Evolutionary conservation across 2,329 filamentous ascomycete genomes (phyloP).

Genomic region (Stromatinia cepivora): DNA sequence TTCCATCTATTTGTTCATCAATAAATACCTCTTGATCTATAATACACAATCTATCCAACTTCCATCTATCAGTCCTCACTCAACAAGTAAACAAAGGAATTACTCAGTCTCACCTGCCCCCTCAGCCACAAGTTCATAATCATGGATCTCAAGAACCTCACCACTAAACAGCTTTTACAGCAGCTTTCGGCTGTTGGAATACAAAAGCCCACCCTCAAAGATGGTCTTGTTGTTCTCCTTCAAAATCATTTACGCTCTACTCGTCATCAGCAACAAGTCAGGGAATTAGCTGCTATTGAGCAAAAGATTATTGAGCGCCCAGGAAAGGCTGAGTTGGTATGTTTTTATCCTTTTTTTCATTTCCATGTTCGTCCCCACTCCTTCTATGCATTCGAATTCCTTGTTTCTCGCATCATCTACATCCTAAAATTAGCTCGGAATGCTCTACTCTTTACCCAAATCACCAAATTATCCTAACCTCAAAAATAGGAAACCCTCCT

Average conservation of each 20-base stretch:
- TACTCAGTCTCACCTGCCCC: rapidly evolving
- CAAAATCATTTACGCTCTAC: background rate
- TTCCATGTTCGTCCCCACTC: background rate
- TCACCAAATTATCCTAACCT: background rate
- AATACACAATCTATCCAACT: background rate
- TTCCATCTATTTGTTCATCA: background rate
- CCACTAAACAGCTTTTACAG: background rate
- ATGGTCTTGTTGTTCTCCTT: background rate
- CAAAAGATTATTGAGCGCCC: background rate
- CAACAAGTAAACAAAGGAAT: background rate
- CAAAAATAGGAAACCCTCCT: background rate
- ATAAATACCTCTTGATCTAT: background rate
- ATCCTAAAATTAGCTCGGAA: background rate
- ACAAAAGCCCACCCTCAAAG: background rate
- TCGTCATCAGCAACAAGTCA: background rate
- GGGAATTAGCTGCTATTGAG: background rate
- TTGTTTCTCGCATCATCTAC: background rate
- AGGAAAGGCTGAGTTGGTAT: background rate
- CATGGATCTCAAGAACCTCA: background rate
- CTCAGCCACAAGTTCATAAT: background rate
- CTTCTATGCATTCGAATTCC: background rate
- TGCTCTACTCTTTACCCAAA: too few species aligned
- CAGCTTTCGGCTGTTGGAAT: background rate
- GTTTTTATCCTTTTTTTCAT: background rate
- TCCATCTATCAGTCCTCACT: background rate